A percentile compares a stretch with the other conserved stretches of the same genome.
These are phyloP conservation scores for Eucalyptus pauciflora DNA, from an alignment of 345 rosid genomes.

Conservation along the genomic window DNA sequence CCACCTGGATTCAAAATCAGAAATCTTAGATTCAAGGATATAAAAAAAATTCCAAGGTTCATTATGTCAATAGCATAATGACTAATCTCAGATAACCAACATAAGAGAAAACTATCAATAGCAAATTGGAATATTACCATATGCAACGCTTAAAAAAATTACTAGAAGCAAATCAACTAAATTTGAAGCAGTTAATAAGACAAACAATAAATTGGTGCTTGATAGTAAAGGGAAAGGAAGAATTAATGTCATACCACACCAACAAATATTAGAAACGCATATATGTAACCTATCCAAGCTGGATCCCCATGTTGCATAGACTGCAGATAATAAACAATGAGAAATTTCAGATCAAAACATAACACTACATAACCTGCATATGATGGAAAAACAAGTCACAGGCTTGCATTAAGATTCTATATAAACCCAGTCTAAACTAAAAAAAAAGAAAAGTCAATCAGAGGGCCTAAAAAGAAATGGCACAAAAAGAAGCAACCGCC, in stretches of 20 bases:
- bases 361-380: not conserved
- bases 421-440: not conserved
- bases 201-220: not conserved
- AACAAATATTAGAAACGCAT: conserved; percentile 77
- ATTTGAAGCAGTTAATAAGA: not conserved
- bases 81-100: not conserved
- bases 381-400: not conserved
- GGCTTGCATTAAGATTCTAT: not conserved
- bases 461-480: not conserved
- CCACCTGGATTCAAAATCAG: conserved; percentile 36
- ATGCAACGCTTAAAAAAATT: not conserved
- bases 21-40: not conserved
- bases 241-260: conserved; percentile 73
- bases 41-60: not conserved
- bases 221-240: not conserved
- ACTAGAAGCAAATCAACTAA: not conserved
- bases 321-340: conserved; percentile 35
- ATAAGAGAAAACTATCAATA: not conserved
- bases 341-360: not conserved
- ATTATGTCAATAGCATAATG: not conserved
- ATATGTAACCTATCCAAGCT: conserved; percentile 89
- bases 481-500: not conserved
- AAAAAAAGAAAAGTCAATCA: not conserved
- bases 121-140: not conserved
- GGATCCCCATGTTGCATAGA: conserved; percentile 96